A percentile compares a stretch with the other conserved stretches of the same genome.
phyloP scores from a whole-genome alignment of 225 moss, liverwort and hornwort genomes.

The Polytrichum formosum region DNA sequence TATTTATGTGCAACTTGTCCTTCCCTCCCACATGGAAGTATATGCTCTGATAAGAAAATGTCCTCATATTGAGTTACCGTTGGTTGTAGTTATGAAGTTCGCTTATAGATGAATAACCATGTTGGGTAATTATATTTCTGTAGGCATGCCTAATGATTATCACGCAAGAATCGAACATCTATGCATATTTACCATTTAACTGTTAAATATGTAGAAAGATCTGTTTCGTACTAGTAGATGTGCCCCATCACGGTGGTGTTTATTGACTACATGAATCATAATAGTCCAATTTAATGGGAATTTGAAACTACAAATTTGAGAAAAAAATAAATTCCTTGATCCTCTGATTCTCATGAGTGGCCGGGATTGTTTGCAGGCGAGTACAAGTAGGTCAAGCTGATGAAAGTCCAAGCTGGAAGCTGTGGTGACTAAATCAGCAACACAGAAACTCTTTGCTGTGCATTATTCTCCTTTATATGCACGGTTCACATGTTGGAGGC shows the following conservation, averaged over 20 bases:
- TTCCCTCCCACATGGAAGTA: not conserved
- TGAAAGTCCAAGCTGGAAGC: constrained; percentile 38
- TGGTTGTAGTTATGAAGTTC: not conserved
- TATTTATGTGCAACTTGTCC: constrained; percentile 9
- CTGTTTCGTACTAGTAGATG: not conserved
- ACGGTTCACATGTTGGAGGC: too few relatives aligned
- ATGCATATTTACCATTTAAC: too few relatives aligned
- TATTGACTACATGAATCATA: not conserved
- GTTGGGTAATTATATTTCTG: too few relatives aligned
- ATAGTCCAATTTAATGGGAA: not conserved
- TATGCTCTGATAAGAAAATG: not conserved
- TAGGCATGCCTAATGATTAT: not conserved
- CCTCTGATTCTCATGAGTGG: not conserved
- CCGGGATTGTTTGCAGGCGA: constrained; percentile 31
- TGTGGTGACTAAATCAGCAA: constrained; percentile 26
- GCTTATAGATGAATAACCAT: not conserved
- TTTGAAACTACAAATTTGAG: not conserved
- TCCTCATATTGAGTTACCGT: not conserved
- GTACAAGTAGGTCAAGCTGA: constrained; percentile 8
- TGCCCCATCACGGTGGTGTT: not conserved
- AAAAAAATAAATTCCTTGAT: not conserved
- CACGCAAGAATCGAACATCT: not conserved
- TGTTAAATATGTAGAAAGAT: too few relatives aligned
- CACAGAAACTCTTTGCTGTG: constrained; percentile 8
- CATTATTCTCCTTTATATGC: constrained; percentile 5